Evolutionary conservation across 768 basidiomycete genomes (phyloP), one percentile per base, ranked within the genome.

Genomic region (Auriscalpium vulgare): DNA sequence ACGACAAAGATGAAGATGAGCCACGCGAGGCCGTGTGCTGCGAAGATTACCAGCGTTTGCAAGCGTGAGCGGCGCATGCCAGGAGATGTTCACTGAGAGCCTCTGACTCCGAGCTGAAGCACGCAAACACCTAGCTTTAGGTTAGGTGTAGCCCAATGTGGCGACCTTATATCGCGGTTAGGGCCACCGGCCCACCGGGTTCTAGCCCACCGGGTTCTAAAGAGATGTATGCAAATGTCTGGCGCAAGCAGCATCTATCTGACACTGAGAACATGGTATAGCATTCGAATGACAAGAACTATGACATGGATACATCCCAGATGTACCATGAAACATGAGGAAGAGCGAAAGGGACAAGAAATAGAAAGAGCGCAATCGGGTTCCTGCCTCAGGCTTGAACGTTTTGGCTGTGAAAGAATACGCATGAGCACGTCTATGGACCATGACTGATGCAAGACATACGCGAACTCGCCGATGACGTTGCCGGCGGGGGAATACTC

Each of bases 401-500:
- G 53, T 71, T 71, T 50, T 69, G 47, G 37, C 70, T 71, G 57
- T 47, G 23, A 46, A 21, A 10, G n/a, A 9, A 49, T 40, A 47
- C 10, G 9, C 13, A 17, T 49, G 9, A 51, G 53, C 46, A 45
- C 37, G 35, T 10, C 11, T 19, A 8, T 34, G 8, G 37, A 53
- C 43, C n/a, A 36, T 8, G 23, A 17, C 34, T 37, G 3, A 40
- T 9, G 54, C n/a, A 34, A 37, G 11, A 78, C 84, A 62, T 68
- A 85, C 84, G 68, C 67, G 61, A 85, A 87, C 54, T 78, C 61
- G 36, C 84, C 84, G 19, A 75, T 73, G 61, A 88, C 73, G 67
- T 88, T 88, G 47, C 87, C 87, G 45, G 76, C 73, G 10, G 76
- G 74, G 36, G 69, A 77, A 65, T 88, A 88, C 70, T 88, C 84